Evolutionary conservation across 1,284 basidiomycete genomes (phyloP).

Genomic region (Apiotrichum brassicae): DNA sequence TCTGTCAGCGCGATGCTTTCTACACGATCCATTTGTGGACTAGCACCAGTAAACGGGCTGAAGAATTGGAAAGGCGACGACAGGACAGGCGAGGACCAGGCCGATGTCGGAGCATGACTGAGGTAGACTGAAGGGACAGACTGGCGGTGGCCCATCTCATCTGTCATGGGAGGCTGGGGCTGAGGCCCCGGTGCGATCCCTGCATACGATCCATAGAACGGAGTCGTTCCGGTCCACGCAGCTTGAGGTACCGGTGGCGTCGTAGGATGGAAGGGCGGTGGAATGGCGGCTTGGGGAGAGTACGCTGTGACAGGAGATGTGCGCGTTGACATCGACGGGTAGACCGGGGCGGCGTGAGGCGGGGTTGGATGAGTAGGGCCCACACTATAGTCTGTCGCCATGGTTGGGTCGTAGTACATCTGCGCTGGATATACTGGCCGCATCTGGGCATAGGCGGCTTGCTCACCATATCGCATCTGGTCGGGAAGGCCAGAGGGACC

Average conservation of each 20-base stretch:
- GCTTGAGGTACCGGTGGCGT: slow-evolving; percentile 12
- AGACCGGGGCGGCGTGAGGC: slow-evolving; percentile 5
- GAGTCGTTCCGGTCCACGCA: slow-evolving; percentile 5
- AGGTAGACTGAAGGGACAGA: slow-evolving; percentile 10
- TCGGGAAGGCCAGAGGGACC: slow-evolving; percentile 2
- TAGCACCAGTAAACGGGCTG: slow-evolving; percentile 5
- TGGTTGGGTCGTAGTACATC: slow-evolving; percentile 15
- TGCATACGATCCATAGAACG: slow-evolving; percentile 9
- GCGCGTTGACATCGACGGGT: slow-evolving; percentile 4
- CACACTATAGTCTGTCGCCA: slow-evolving; percentile 7
- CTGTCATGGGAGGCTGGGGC: slow-evolving; percentile 1
- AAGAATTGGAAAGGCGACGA: slow-evolving; percentile 16
- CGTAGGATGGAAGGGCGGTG: slow-evolving; percentile 10
- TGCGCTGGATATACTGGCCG: slow-evolving; percentile 14
- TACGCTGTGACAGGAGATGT: slow-evolving; percentile 7
- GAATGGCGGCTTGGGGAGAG: neutral
- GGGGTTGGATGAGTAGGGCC: slow-evolving; percentile 3
- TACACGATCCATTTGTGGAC: slow-evolving; percentile 4
- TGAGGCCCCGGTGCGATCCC: slow-evolving; percentile 7
- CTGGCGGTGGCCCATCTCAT: slow-evolving; percentile 9
- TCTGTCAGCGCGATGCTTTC: slow-evolving; percentile 11
- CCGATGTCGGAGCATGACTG: slow-evolving; percentile 4
- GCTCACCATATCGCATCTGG: slow-evolving; percentile 12
- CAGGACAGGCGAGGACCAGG: slow-evolving; percentile 15
- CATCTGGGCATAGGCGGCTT: neutral